phyloP scores from a whole-genome alignment of 139 green algal genomes.

The Ettlia oleoabundans region DNA sequence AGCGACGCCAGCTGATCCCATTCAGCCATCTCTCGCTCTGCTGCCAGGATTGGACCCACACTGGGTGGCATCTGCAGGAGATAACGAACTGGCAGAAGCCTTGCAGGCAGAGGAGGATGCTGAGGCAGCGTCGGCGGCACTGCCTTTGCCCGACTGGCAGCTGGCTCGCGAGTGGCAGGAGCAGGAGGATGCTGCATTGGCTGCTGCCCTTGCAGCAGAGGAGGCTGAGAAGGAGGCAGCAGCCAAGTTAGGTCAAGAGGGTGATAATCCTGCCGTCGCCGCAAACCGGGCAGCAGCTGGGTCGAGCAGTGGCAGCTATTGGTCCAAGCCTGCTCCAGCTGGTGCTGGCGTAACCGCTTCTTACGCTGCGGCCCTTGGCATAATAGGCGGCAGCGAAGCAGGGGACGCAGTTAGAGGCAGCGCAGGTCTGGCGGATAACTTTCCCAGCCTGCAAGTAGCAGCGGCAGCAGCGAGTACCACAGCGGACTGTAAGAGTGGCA shows the following conservation, averaged over 20 bases:
- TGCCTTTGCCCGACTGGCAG: neutral
- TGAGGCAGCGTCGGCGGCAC: neutral
- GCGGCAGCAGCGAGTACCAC: neutral
- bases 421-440: neutral
- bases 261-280: too few relatives aligned
- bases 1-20: neutral
- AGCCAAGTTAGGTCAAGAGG: too few relatives aligned
- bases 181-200: conserved; percentile 5
- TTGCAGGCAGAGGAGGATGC: neutral
- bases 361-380: neutral
- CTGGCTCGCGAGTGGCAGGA: conserved; percentile 1
- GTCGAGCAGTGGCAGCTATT: neutral
- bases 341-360: neutral
- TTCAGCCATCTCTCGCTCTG: too few relatives aligned
- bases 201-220: neutral
- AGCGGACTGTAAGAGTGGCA: neutral
- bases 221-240: neutral
- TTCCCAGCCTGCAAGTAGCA: neutral
- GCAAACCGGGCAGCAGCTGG: neutral
- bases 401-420: too few relatives aligned
- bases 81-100: neutral
- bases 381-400: too few relatives aligned
- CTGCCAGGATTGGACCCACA: neutral
- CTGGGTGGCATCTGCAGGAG: too few relatives aligned
- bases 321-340: neutral